phyloP scores from a whole-genome alignment of 306 rosid genomes.

The Medicago ruthenica region DNA sequence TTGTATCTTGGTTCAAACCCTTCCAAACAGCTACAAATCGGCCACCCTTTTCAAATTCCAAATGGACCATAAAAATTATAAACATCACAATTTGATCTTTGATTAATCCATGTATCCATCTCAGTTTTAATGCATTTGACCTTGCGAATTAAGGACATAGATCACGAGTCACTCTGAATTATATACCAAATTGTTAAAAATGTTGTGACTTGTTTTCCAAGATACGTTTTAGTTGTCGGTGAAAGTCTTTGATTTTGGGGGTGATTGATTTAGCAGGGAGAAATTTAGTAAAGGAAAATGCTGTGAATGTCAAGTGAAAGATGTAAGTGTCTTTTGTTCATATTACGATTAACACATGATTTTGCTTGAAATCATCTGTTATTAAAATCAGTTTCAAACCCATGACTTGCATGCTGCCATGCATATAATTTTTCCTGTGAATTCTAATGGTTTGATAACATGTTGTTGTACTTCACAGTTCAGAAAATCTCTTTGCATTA shows the following conservation, averaged over 20 bases:
- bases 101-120: neutral
- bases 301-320: neutral
- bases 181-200: too few species aligned
- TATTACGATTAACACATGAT: neutral
- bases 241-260: neutral
- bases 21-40: conserved; percentile 52
- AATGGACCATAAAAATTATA: conserved; percentile 54
- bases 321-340: neutral
- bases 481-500: neutral
- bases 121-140: neutral
- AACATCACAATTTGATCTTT: conserved; percentile 39
- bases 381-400: neutral
- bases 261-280: too few species aligned
- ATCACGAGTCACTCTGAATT: neutral
- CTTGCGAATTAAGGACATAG: conserved; percentile 17
- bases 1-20: conserved; percentile 50
- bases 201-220: neutral
- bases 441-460: neutral
- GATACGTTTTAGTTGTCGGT: neutral
- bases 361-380: neutral
- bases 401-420: neutral
- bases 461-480: neutral
- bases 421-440: neutral
- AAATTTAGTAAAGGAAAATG: too few species aligned
- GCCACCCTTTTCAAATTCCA: neutral